Evolutionary conservation across 768 basidiomycete species (phyloP).

Genomic region (Neoboletus brunneissimus): DNA sequence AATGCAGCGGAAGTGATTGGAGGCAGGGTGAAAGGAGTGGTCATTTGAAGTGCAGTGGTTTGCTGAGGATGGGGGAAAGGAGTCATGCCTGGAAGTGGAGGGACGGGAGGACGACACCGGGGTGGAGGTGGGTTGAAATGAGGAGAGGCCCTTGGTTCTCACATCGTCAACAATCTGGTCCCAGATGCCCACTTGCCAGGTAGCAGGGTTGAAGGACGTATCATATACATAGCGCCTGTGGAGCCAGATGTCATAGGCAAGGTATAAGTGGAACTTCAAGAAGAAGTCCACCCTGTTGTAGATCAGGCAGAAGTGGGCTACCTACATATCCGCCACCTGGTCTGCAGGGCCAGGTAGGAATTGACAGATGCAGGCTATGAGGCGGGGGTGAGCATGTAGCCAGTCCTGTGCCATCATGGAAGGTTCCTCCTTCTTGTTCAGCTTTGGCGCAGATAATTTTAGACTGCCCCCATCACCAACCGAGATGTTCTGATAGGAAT

Average conservation of each 20-base stretch:
- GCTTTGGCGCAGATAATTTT: background rate
- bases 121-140: too few species aligned
- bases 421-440: background rate
- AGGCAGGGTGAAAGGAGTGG: too few species aligned
- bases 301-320: fast-evolving
- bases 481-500: too few species aligned
- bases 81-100: too few species aligned
- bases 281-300: background rate
- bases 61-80: too few species aligned
- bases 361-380: background rate
- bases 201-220: background rate
- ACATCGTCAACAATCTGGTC: background rate
- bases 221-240: background rate
- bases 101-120: too few species aligned
- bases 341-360: background rate
- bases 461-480: too few species aligned
- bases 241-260: background rate
- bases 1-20: too few species aligned
- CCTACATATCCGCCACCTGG: background rate
- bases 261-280: background rate
- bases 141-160: background rate
- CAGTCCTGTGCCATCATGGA: background rate
- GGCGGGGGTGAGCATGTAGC: background rate
- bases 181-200: background rate
- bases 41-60: too few species aligned